Conservation (phyloP, 345 rosid species). For the Eucalyptus decipiens region DNA sequence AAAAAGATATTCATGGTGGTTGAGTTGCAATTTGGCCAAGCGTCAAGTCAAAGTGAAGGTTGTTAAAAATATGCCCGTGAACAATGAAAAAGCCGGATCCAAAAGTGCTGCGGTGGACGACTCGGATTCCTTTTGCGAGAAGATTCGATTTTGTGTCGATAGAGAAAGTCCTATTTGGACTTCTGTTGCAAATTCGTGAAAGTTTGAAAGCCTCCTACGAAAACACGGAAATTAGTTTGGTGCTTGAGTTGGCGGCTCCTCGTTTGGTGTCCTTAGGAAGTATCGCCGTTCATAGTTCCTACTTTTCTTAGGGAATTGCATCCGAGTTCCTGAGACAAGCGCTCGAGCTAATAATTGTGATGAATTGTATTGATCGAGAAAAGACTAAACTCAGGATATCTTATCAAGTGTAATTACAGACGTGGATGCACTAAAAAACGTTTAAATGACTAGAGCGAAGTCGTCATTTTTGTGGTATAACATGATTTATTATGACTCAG, state of each 20-base stretch:
- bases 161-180: background rate
- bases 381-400: background rate
- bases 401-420: background rate
- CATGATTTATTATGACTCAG: background rate
- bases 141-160: background rate
- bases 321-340: background rate
- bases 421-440: background rate
- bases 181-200: background rate
- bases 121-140: background rate
- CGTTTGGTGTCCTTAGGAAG: background rate
- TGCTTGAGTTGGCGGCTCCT: background rate
- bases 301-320: background rate
- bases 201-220: background rate
- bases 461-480: background rate
- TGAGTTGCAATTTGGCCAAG: background rate
- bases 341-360: background rate
- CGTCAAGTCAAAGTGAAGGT: background rate
- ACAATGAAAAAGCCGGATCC: background rate
- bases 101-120: background rate
- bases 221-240: background rate
- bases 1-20: background rate
- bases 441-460: background rate
- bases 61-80: background rate
- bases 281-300: background rate
- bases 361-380: background rate